Conservation (phyloP, 164 flowering plant species). For the Vitis rupestris region DNA sequence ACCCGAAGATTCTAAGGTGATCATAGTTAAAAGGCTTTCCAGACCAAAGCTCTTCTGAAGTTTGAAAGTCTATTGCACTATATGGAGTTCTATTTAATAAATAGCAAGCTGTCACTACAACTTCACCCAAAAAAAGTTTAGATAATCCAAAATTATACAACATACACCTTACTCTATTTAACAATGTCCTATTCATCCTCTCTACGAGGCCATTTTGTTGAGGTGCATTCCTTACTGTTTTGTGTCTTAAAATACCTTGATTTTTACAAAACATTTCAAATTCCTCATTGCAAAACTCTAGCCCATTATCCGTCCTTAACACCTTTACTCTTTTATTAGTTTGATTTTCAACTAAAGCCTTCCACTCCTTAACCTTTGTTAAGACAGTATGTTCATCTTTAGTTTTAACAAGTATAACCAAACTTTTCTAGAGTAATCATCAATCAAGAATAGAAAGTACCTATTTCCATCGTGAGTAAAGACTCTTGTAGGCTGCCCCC, state of each 20-base stretch:
- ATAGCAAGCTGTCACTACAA: background rate
- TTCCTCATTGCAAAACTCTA: background rate
- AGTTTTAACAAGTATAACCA: background rate
- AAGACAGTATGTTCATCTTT: background rate
- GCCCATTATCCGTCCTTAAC: background rate
- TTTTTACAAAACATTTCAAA: background rate
- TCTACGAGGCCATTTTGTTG: slow-evolving; percentile 12
- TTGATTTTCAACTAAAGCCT: background rate
- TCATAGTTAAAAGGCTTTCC: background rate
- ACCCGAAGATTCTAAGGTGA: background rate
- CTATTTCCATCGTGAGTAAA: no score
- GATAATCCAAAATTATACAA: background rate
- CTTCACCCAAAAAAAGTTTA: slow-evolving; percentile 4
- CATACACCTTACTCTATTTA: slow-evolving; percentile 2
- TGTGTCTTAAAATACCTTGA: background rate
- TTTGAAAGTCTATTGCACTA: background rate
- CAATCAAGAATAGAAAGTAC: no score
- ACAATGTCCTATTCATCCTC: background rate
- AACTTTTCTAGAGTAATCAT: background rate
- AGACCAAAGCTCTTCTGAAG: background rate
- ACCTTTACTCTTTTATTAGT: background rate
- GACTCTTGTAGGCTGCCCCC: slow-evolving; percentile 9
- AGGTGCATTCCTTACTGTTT: background rate
- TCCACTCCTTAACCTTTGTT: background rate
- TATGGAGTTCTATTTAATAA: background rate